Evolutionary conservation across 1,284 basidiomycete species (phyloP), one percentile per base, ranked within the genome.

Genomic region (Sparassis latifolia): DNA sequence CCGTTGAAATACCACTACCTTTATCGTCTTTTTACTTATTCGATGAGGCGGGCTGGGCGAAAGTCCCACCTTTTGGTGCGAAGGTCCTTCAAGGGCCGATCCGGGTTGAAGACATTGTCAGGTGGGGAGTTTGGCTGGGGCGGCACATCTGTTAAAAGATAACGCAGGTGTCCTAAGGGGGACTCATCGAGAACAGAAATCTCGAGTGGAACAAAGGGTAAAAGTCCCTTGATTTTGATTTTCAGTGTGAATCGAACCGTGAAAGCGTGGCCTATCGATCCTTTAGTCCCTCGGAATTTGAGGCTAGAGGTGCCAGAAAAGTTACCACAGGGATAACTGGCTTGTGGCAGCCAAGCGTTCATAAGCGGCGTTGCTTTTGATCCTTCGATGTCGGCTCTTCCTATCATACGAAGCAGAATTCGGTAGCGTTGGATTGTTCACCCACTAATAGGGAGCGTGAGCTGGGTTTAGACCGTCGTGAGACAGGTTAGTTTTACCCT

Each of bases 401-500:
- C 70, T 72, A 73, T 73, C 71, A 73, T 74, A 72, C 68, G 69
- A 74, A 74, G 71, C 71, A 72, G 67, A 74, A 73, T 73, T 73
- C 66, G 68, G 70, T 72, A 74, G 70, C 68, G 70, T 76, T 77
- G 75, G 74, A 77, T 77, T 77, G 74, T 77, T 77, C 75, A 78
- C 74, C 75, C 73, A 77, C 74, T 77, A 74, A 78, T 77, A 77
- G 74, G 76, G 74, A 78, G 77, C 73, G 74, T 75, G 74, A 75
- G 74, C 74, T 75, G 73, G 75, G 74, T 77, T 78, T 78, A 77
- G 76, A 78, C 76, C 73, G 70, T 77, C 71, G 72, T 77, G 75
- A 78, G 75, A 78, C 75, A 78, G 77, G 77, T 78, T 79, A 79
- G 77, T 78, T 78, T 77, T 78, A 78, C 76, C 75, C 74, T 77